Percentiles rank a stretch among this genome's conserved stretches.
phyloP scores from a whole-genome alignment of 1,284 basidiomycete species.

The Exobasidium cylindrosporum region DNA sequence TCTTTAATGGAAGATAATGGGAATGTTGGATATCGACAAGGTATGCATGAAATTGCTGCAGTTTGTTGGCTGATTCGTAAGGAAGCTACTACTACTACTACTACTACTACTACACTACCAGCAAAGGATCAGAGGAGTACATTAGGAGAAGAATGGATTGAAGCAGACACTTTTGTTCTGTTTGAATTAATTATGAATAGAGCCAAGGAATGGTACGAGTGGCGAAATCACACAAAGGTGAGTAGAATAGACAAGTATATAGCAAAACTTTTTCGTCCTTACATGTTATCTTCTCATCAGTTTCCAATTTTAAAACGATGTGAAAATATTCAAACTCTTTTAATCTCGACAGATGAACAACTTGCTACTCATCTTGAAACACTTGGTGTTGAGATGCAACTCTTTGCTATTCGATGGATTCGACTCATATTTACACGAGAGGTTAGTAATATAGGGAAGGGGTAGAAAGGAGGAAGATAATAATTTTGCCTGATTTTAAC shows the following conservation, averaged over 20 bases:
- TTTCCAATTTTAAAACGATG: slow-evolving; percentile 32
- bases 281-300: slow-evolving; percentile 6
- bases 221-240: slow-evolving; percentile 20
- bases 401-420: slow-evolving; percentile 50
- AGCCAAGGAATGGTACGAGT: slow-evolving; percentile 42
- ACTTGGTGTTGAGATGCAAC: slow-evolving; percentile 46
- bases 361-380: slow-evolving; percentile 36
- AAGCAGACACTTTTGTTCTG: slow-evolving; percentile 42
- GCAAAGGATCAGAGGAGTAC: neutral
- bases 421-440: slow-evolving; percentile 47
- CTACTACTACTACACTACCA: neutral
- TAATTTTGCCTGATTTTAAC: no score
- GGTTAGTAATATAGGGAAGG: no score
- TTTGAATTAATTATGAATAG: slow-evolving; percentile 39
- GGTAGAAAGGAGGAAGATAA: no score
- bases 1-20: slow-evolving; percentile 24
- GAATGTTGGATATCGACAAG: slow-evolving; percentile 50
- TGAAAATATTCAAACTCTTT: slow-evolving; percentile 25
- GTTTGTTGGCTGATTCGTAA: slow-evolving; percentile 38
- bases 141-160: slow-evolving; percentile 19
- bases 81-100: slow-evolving; percentile 8
- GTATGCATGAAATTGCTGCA: slow-evolving; percentile 54
- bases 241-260: neutral
- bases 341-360: slow-evolving; percentile 31
- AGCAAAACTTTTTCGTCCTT: neutral